Evolutionary conservation across 106 monocot genomes (phyloP).

Genomic region (Dendrobium catenatum): DNA sequence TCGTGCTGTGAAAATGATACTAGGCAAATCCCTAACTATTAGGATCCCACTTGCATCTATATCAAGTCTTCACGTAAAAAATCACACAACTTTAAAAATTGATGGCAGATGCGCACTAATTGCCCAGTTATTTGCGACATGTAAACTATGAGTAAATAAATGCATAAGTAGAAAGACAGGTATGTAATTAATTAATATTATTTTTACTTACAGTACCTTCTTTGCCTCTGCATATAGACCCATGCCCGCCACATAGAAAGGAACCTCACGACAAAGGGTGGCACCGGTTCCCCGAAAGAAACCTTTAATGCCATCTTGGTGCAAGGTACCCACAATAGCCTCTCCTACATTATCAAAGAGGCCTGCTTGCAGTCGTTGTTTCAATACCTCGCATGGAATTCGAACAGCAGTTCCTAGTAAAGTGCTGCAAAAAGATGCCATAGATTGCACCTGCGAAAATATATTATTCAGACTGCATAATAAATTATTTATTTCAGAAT

Average conservation of each 20-base stretch:
- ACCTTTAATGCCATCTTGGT: constrained; percentile 69
- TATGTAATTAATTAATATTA: too few relatives aligned
- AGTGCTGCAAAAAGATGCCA: constrained; percentile 84
- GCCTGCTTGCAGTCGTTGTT: constrained; percentile 65
- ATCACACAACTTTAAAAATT: too few relatives aligned
- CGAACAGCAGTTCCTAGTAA: constrained; percentile 63
- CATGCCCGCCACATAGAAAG: constrained; percentile 96
- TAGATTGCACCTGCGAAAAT: constrained; percentile 58
- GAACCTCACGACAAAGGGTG: constrained; percentile 86
- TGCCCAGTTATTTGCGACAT: too few relatives aligned
- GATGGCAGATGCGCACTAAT: too few relatives aligned
- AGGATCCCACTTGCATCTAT: too few relatives aligned
- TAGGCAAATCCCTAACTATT: too few relatives aligned
- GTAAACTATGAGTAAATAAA: too few relatives aligned
- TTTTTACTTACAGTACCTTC: constrained; percentile 39
- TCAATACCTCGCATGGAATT: constrained; percentile 74
- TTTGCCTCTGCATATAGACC: constrained; percentile 87
- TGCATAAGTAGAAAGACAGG: too few relatives aligned
- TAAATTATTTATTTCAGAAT: too few relatives aligned
- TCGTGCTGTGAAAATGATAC: too few relatives aligned
- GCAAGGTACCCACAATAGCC: constrained; percentile 64
- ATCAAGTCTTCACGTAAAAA: too few relatives aligned
- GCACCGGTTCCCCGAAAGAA: constrained; percentile 98
- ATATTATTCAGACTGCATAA: too few relatives aligned
- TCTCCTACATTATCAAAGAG: constrained; percentile 93